Percentiles rank a stretch among this genome's conserved stretches.
Conservation (phyloP, 2,329 filamentous ascomycete species). For the Colletotrichum siamense region DNA sequence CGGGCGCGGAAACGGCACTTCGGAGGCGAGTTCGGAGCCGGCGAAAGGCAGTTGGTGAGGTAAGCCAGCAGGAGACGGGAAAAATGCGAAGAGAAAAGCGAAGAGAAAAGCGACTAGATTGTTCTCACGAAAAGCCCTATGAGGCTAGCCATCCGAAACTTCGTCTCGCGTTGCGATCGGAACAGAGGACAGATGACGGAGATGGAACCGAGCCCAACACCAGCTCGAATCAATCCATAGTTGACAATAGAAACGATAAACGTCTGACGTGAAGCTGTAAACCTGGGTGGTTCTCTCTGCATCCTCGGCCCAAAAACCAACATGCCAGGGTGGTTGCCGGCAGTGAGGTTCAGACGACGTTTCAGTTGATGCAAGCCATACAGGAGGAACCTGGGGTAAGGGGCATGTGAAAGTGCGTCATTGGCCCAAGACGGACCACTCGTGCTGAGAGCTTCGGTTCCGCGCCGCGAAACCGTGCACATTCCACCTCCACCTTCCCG, state of each 20-base stretch:
- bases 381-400: neutral
- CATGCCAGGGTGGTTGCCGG: neutral
- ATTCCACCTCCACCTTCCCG: conserved; percentile 15
- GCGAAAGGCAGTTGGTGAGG: neutral
- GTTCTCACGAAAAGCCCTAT: neutral
- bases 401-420: conserved; percentile 22
- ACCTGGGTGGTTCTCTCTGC: neutral
- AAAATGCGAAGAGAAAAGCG: neutral
- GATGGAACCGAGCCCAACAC: neutral
- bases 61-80: neutral
- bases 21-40: neutral
- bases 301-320: neutral
- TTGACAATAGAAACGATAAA: conserved; percentile 14
- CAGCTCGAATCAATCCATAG: neutral
- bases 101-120: neutral
- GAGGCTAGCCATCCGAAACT: conserved; percentile 17
- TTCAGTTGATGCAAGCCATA: neutral
- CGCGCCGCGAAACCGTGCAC: conserved; percentile 13
- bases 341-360: conserved; percentile 3
- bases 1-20: neutral
- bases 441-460: conserved; percentile 2
- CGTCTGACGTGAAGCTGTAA: neutral
- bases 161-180: neutral
- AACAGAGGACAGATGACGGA: conserved; percentile 1
- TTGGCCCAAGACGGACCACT: neutral